Conservation (phyloP, 805 yeast genomes). For the Cyberlindnera xylosilytica region DNA sequence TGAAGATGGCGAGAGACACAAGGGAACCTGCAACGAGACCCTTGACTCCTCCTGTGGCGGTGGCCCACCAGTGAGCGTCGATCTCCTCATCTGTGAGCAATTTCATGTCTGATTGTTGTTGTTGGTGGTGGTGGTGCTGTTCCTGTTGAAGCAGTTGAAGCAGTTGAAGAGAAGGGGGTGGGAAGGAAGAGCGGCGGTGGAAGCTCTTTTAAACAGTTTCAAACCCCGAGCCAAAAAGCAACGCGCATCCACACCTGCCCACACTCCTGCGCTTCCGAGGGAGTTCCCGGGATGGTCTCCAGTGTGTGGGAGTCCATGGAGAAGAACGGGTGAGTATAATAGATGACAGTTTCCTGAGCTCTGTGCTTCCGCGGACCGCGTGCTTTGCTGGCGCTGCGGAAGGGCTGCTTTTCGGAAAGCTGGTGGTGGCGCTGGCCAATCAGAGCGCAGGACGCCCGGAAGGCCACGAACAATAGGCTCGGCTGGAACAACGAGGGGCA, state of each 20-base stretch:
- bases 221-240: background rate
- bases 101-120: constrained; percentile 64
- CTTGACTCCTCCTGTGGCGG: constrained; percentile 56
- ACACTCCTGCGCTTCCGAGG: too few relatives aligned
- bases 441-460: constrained; percentile 1
- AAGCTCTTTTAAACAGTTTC: background rate
- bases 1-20: constrained; percentile 53
- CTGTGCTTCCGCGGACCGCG: too few relatives aligned
- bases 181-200: background rate
- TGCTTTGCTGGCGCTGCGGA: too few relatives aligned
- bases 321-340: too few relatives aligned
- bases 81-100: constrained; percentile 62
- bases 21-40: constrained; percentile 57
- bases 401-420: too few relatives aligned
- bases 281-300: too few relatives aligned
- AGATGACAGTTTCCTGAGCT: too few relatives aligned
- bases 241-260: background rate
- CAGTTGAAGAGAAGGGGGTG: background rate
- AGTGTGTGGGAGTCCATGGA: too few relatives aligned
- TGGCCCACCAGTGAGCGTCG: constrained; percentile 58
- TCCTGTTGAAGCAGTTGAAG: background rate
- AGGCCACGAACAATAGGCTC: too few relatives aligned
- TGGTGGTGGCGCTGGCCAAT: constrained; percentile 3
- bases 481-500: too few relatives aligned
- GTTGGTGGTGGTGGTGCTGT: background rate